phyloP scores from a whole-genome alignment of 805 yeast species.

The Saturnispora bothae region DNA sequence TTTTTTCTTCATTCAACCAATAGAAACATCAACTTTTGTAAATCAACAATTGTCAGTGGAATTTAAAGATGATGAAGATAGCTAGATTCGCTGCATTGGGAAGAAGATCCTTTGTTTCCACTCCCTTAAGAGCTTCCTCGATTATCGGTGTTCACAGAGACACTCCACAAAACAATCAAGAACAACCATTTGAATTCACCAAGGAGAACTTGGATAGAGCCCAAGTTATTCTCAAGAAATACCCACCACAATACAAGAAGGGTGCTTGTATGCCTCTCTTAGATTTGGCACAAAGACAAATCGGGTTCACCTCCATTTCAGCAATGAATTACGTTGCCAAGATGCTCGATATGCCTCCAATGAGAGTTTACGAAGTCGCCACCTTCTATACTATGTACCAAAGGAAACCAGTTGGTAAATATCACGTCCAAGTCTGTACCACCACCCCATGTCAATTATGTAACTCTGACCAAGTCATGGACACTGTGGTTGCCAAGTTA shows the following conservation, averaged over 20 bases:
- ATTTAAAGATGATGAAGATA: no score
- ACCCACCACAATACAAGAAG: constrained; percentile 80
- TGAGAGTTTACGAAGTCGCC: constrained; percentile 90
- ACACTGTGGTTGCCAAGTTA: constrained; percentile 51
- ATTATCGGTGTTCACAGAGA: constrained; percentile 60
- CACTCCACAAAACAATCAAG: constrained; percentile 53
- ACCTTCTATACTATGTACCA: constrained; percentile 88
- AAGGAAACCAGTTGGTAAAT: constrained; percentile 78
- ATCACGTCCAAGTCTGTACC: constrained; percentile 76
- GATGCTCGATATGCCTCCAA: constrained; percentile 79
- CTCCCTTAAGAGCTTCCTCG: constrained; percentile 18
- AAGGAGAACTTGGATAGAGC: constrained; percentile 57
- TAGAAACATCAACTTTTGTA: neutral
- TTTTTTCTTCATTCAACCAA: neutral
- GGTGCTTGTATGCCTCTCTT: constrained; percentile 82
- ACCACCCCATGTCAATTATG: constrained; percentile 85
- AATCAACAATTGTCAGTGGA: no score
- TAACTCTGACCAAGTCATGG: constrained; percentile 70
- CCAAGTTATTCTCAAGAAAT: constrained; percentile 62
- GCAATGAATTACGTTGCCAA: constrained; percentile 88
- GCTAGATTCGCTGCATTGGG: neutral
- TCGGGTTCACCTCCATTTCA: constrained; percentile 74
- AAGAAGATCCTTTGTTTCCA: neutral
- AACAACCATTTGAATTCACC: constrained; percentile 62
- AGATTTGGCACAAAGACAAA: constrained; percentile 80